A percentile compares a stretch with the other conserved stretches of the same genome.
Conservation (phyloP, 2,329 filamentous ascomycete species). For the Exophiala oligosperma region DNA sequence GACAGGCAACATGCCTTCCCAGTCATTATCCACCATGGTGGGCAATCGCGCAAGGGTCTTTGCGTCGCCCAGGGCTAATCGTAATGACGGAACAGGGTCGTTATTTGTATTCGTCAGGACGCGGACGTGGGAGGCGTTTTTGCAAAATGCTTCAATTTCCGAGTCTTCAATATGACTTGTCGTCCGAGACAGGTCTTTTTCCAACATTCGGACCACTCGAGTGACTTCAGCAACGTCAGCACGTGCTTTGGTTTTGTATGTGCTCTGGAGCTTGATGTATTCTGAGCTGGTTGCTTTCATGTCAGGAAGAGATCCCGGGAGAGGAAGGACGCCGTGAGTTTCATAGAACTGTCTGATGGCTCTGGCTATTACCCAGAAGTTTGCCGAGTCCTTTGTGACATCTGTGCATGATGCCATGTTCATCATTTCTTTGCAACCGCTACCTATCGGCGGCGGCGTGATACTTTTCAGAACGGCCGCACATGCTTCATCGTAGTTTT, state of each 20-base stretch:
- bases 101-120: slow-evolving; percentile 67
- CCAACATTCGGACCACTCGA: slow-evolving; percentile 58
- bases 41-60: slow-evolving; percentile 19
- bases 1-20: slow-evolving; percentile 64
- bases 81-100: slow-evolving; percentile 30
- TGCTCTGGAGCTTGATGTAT: slow-evolving; percentile 85
- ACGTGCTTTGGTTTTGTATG: slow-evolving; percentile 88
- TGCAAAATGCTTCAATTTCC: slow-evolving; percentile 5
- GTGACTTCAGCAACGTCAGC: slow-evolving; percentile 76
- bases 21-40: slow-evolving; percentile 41
- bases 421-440: slow-evolving; percentile 75
- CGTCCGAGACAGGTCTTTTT: slow-evolving; percentile 49
- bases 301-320: slow-evolving; percentile 86
- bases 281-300: slow-evolving; percentile 95
- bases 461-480: slow-evolving; percentile 87
- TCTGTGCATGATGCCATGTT: slow-evolving; percentile 61
- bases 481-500: slow-evolving; percentile 94
- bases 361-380: slow-evolving; percentile 86
- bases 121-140: slow-evolving; percentile 90
- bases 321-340: slow-evolving; percentile 70
- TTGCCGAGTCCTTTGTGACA: slow-evolving; percentile 51
- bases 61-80: slow-evolving; percentile 15
- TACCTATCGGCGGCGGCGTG: slow-evolving; percentile 65
- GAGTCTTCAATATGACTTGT: slow-evolving; percentile 25
- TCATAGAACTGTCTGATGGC: slow-evolving; percentile 77